A percentile compares a stretch with the other conserved stretches of the same genome.
These are phyloP conservation scores for Osmanthus fragrans DNA, from an alignment of 257 asterid genomes.

Conservation along the genomic window DNA sequence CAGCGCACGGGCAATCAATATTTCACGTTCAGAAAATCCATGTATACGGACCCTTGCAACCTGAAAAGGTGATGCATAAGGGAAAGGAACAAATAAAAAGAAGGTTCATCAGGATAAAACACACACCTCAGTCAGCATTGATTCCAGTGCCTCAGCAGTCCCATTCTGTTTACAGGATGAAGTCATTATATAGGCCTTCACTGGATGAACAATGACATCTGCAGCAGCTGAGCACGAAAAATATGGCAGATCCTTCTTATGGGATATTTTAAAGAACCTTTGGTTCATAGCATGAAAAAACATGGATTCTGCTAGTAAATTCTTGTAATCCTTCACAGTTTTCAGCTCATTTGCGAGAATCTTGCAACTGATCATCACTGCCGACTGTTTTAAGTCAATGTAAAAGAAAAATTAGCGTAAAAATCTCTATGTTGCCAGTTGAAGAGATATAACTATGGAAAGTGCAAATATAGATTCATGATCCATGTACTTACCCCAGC, in stretches of 20 bases:
- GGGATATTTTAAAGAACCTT: constrained; percentile 90
- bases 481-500: constrained; percentile 72
- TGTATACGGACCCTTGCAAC: constrained; percentile 85
- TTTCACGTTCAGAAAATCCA: constrained; percentile 94
- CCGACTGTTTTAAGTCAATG: constrained; percentile 63
- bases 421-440: constrained; percentile 13
- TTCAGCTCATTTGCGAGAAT: constrained; percentile 69
- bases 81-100: constrained; percentile 27
- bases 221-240: constrained; percentile 95
- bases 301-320: constrained; percentile 91
- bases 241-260: constrained; percentile 82
- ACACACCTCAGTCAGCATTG: constrained; percentile 90
- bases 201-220: constrained; percentile 80
- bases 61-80: constrained; percentile 53
- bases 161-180: constrained; percentile 93
- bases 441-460: constrained; percentile 11
- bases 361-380: constrained; percentile 97
- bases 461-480: constrained; percentile 17
- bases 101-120: constrained; percentile 17
- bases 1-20: constrained; percentile 73
- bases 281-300: constrained; percentile 94
- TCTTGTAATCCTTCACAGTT: constrained; percentile 79
- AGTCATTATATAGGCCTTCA: constrained; percentile 84
- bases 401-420: constrained; percentile 21
- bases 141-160: constrained; percentile 74